Percentiles rank a stretch among this genome's conserved stretches.
Conservation (phyloP, 1,139 yeast species). For the Kurtzmaniella quercitrusa region DNA sequence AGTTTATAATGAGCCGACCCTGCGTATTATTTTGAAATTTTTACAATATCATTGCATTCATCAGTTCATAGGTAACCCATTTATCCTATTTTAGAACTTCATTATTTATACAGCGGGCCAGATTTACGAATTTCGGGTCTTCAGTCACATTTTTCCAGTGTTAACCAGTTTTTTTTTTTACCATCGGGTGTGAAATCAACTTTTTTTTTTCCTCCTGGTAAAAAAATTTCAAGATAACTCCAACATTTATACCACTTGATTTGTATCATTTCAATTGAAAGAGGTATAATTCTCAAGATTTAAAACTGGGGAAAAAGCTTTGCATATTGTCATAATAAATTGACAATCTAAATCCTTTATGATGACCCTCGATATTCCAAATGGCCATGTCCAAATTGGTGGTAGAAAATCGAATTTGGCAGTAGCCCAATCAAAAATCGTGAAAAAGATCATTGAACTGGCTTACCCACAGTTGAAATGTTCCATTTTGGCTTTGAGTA, state of each 20-base stretch:
- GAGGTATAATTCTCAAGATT: background rate
- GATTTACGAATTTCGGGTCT: background rate
- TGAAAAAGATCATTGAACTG: constrained; percentile 55
- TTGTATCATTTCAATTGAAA: too few relatives aligned
- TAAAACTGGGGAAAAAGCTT: background rate
- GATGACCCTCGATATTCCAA: constrained; percentile 15
- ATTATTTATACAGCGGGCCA: background rate
- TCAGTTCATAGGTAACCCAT: background rate
- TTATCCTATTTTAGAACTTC: background rate
- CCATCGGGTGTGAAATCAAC: background rate
- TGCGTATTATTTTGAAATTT: too few relatives aligned
- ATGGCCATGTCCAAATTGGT: constrained; percentile 56
- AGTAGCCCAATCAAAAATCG: constrained; percentile 76
- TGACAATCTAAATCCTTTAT: background rate
- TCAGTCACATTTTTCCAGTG: constrained; percentile 1
- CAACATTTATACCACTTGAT: background rate
- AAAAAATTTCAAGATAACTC: background rate
- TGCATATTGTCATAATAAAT: background rate
- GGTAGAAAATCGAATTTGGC: constrained; percentile 89
- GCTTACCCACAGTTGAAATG: constrained; percentile 57
- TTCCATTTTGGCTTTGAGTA: constrained; percentile 74
- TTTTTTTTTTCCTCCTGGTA: constrained; percentile 2
- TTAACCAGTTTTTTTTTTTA: background rate
- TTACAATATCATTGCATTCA: too few relatives aligned
- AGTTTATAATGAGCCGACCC: background rate